phyloP scores from a whole-genome alignment of 2,329 filamentous ascomycete genomes.

The Alternaria hordeiaustralica region DNA sequence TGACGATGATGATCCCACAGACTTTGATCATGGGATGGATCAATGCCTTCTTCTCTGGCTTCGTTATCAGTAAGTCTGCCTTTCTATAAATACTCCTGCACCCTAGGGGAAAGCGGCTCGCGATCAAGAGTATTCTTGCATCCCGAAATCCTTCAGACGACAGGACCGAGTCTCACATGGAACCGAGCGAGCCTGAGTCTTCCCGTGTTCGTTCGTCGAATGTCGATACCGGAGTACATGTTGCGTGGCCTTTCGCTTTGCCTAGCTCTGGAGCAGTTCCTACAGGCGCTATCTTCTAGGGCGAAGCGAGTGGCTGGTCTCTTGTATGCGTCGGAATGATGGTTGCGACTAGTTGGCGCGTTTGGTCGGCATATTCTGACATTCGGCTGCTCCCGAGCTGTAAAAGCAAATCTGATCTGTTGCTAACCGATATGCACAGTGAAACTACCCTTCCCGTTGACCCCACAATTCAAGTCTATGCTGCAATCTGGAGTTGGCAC shows the following conservation, averaged over 20 bases:
- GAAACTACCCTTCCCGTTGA: slow-evolving; percentile 96
- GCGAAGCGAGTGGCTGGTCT: slow-evolving; percentile 6
- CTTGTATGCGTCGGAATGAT: background rate
- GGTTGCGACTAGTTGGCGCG: background rate
- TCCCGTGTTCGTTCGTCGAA: background rate
- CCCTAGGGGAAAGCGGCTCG: background rate
- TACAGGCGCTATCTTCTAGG: background rate
- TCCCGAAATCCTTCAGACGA: background rate
- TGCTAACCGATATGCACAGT: slow-evolving; percentile 59
- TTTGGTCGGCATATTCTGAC: background rate
- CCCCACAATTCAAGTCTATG: slow-evolving; percentile 99
- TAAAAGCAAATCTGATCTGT: background rate
- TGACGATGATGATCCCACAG: slow-evolving; percentile 99
- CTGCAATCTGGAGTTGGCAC: slow-evolving; percentile 96
- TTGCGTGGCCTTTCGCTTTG: slow-evolving; percentile 2
- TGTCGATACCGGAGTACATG: background rate
- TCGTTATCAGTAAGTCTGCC: slow-evolving; percentile 81
- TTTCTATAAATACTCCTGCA: background rate
- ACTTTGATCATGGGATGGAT: slow-evolving; percentile 99
- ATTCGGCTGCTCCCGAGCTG: slow-evolving; percentile 9
- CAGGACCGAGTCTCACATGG: background rate
- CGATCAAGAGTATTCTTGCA: background rate
- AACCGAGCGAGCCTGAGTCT: background rate
- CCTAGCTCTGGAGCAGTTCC: background rate
- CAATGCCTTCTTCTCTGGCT: slow-evolving; percentile 97